Percentiles rank a stretch among this genome's conserved stretches.
phyloP scores from a whole-genome alignment of 371 early-diverging fungal genomes.

The Rhizopus stolonifer region DNA sequence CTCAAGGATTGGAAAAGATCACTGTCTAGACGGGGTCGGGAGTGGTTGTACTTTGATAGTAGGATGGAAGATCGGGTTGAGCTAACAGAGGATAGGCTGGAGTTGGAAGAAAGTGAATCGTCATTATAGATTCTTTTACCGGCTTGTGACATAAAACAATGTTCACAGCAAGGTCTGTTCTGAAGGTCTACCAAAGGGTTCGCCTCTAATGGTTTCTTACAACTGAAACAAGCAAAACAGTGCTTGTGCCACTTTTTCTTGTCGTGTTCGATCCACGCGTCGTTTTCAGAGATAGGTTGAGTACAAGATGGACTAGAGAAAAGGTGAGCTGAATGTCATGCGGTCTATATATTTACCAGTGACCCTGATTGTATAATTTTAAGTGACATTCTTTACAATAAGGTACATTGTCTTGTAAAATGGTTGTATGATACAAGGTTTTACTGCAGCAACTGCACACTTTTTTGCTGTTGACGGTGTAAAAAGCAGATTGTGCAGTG shows the following conservation, averaged over 20 bases:
- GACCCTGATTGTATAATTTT: slow-evolving; percentile 30
- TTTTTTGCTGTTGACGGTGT: slow-evolving; percentile 8
- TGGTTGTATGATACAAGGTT: slow-evolving; percentile 1
- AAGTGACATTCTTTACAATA: slow-evolving; percentile 40
- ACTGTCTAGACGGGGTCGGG: slow-evolving; percentile 5
- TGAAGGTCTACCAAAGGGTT: slow-evolving; percentile 60
- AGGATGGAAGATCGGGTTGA: slow-evolving; percentile 10
- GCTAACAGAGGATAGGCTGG: slow-evolving; percentile 2
- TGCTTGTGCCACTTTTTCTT: slow-evolving; percentile 49
- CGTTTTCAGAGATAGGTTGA: slow-evolving; percentile 40
- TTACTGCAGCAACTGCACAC: slow-evolving; percentile 21
- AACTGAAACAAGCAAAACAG: slow-evolving; percentile 51
- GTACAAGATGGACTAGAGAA: slow-evolving; percentile 39
- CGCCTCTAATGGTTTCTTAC: slow-evolving; percentile 27
- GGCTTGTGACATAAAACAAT: slow-evolving; percentile 56
- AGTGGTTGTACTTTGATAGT: neutral
- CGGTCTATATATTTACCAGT: slow-evolving; percentile 25
- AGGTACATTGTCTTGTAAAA: slow-evolving; percentile 11
- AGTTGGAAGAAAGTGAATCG: slow-evolving; percentile 10
- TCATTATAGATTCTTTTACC: neutral
- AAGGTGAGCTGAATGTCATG: neutral
- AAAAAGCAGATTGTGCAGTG: slow-evolving; percentile 24
- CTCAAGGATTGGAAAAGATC: slow-evolving; percentile 7
- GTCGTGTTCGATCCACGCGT: slow-evolving; percentile 46
- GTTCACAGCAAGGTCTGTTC: slow-evolving; percentile 65